phyloP scores from a whole-genome alignment of 441 rosid genomes.

The Arabidopsis lyrata region DNA sequence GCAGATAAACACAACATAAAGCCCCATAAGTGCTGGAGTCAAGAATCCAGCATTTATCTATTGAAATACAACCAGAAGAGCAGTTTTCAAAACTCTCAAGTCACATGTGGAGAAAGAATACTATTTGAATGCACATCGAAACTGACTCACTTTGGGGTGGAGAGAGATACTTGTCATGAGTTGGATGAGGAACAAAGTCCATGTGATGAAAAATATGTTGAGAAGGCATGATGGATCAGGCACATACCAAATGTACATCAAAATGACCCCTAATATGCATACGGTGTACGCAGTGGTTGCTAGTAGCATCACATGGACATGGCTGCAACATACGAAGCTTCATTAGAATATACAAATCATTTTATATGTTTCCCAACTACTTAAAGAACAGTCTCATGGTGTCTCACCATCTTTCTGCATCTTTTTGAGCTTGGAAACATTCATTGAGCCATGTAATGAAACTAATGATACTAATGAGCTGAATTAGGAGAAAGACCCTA shows the following conservation, averaged over 20 bases:
- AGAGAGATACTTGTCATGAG: slow-evolving; percentile 91
- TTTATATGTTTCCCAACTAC: background rate
- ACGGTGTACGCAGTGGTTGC: slow-evolving; percentile 73
- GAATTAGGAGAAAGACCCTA: slow-evolving; percentile 97
- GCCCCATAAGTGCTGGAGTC: slow-evolving; percentile 95
- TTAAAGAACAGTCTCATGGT: slow-evolving; percentile 19
- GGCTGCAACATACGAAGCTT: slow-evolving; percentile 56
- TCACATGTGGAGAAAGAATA: slow-evolving; percentile 1
- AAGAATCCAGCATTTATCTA: slow-evolving; percentile 83
- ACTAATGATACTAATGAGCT: slow-evolving; percentile 89
- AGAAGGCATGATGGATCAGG: slow-evolving; percentile 89
- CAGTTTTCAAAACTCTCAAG: background rate
- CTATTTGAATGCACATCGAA: background rate
- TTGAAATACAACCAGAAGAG: slow-evolving; percentile 14
- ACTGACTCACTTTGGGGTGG: slow-evolving; percentile 73
- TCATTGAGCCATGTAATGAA: slow-evolving; percentile 91
- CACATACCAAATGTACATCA: slow-evolving; percentile 97
- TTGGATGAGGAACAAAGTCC: slow-evolving; percentile 93
- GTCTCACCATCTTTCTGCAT: slow-evolving; percentile 81
- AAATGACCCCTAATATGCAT: slow-evolving; percentile 79
- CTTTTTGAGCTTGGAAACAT: slow-evolving; percentile 68
- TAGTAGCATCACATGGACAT: slow-evolving; percentile 71
- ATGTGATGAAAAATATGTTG: slow-evolving; percentile 89
- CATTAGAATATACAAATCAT: background rate
- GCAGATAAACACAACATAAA: slow-evolving; percentile 86